These are phyloP conservation scores for Boletus subcaerulescens DNA, from an alignment of 768 basidiomycete species.

Conservation along the genomic window DNA sequence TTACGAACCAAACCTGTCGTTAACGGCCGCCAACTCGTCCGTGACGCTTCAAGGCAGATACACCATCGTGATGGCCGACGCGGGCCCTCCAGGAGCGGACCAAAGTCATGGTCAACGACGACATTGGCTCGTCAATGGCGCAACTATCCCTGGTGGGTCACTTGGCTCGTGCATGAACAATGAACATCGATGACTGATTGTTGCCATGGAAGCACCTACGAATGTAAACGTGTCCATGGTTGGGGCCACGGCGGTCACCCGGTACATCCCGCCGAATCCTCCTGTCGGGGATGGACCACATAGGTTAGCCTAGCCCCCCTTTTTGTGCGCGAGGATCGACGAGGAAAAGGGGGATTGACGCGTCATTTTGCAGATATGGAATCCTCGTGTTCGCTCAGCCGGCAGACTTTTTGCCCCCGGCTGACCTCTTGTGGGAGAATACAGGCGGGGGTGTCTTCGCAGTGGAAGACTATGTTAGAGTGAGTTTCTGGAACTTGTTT, in stretches of 20 bases:
- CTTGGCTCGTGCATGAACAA: background rate
- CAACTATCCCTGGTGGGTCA: conserved; percentile 43
- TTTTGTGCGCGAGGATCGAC: background rate
- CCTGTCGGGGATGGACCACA: conserved; percentile 69
- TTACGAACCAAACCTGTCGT: conserved; percentile 49
- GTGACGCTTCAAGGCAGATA: conserved; percentile 46
- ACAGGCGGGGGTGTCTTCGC: conserved; percentile 54
- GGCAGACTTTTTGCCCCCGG: conserved; percentile 56
- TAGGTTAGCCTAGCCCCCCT: conserved; percentile 42
- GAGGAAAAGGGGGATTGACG: background rate
- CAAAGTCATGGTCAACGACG: conserved; percentile 59
- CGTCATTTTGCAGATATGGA: conserved; percentile 52
- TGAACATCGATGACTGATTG: background rate
- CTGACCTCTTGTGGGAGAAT: conserved; percentile 48
- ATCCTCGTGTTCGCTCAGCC: conserved; percentile 66
- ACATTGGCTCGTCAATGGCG: conserved; percentile 80
- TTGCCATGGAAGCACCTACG: conserved; percentile 4
- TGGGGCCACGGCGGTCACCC: conserved; percentile 51
- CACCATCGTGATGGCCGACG: conserved; percentile 76
- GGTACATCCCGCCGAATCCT: conserved; percentile 72
- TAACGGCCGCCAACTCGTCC: conserved; percentile 50
- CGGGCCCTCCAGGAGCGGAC: conserved; percentile 61
- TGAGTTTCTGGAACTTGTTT: conserved; percentile 22
- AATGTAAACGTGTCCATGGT: conserved; percentile 41
- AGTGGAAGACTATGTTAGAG: conserved; percentile 56